Evolutionary conservation across 2,329 filamentous ascomycete genomes (phyloP).

Genomic region (Akanthomyces lecanii): DNA sequence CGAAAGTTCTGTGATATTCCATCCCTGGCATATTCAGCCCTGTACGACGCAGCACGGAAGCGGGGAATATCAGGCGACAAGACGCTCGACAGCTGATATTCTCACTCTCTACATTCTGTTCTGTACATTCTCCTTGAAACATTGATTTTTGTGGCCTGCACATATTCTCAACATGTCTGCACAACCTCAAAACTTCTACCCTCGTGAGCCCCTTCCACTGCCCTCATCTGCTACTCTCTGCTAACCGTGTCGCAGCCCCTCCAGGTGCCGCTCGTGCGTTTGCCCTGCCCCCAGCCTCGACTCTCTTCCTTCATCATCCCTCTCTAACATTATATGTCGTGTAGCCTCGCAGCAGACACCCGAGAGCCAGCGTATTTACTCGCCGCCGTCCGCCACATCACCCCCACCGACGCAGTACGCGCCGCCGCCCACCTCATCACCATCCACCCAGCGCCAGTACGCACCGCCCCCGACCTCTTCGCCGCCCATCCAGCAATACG

Average conservation of each 20-base stretch:
- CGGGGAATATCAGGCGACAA: conserved; percentile 2
- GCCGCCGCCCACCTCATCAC: conserved; percentile 2
- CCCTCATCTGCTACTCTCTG: conserved; percentile 4
- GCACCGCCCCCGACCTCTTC: conserved; percentile 22
- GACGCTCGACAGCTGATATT: not conserved
- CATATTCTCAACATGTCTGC: conserved; percentile 32
- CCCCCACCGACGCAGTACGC: not conserved
- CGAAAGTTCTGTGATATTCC: not conserved
- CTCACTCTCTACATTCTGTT: not conserved
- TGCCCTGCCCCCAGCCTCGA: not conserved
- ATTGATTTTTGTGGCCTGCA: not conserved
- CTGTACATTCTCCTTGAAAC: not conserved
- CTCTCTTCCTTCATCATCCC: conserved; percentile 12
- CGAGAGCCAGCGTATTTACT: conserved; percentile 20
- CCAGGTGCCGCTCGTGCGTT: conserved; percentile 30
- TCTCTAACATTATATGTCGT: conserved; percentile 2
- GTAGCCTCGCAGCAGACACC: conserved; percentile 14
- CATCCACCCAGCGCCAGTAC: not conserved
- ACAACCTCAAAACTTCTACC: conserved; percentile 40
- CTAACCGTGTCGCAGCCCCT: conserved; percentile 32
- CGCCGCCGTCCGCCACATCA: conserved; percentile 20
- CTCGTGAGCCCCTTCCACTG: conserved; percentile 35
- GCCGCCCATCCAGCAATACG: conserved; percentile 34
- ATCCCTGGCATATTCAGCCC: not conserved
- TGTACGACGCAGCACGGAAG: not conserved